phyloP scores from a whole-genome alignment of 805 yeast genomes.

The Lipomyces kockii region DNA sequence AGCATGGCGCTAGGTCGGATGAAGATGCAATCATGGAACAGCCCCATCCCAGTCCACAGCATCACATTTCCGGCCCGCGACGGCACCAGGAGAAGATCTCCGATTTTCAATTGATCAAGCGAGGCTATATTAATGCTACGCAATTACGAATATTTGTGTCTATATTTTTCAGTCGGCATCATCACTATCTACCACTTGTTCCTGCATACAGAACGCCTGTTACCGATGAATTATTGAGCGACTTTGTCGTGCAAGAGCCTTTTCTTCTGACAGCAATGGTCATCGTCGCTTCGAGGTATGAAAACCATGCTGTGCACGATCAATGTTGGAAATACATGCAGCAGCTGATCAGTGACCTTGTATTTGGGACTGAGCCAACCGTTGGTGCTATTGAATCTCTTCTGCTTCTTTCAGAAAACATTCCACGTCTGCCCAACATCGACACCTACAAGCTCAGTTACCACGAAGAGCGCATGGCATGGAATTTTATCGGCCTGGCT shows the following conservation, averaged over 20 bases:
- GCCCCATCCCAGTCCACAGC: neutral
- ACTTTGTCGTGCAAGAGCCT: constrained; percentile 21
- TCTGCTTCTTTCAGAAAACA: constrained; percentile 38
- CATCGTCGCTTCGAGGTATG: constrained; percentile 24
- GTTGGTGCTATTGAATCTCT: constrained; percentile 39
- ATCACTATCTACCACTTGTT: constrained; percentile 27
- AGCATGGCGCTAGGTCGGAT: neutral
- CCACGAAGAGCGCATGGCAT: constrained; percentile 35
- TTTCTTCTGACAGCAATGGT: constrained; percentile 24
- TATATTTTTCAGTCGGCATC: constrained; percentile 36
- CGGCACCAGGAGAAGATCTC: constrained; percentile 22
- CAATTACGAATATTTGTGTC: constrained; percentile 32
- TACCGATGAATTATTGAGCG: constrained; percentile 23
- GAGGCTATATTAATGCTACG: constrained; percentile 26
- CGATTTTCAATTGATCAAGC: constrained; percentile 27
- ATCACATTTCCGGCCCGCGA: neutral
- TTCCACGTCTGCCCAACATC: constrained; percentile 27
- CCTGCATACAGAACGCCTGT: constrained; percentile 13
- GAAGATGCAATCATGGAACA: neutral
- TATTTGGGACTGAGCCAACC: constrained; percentile 33
- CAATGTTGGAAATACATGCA: constrained; percentile 30
- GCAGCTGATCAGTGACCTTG: constrained; percentile 18
- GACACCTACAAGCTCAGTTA: constrained; percentile 17
- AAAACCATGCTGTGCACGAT: constrained; percentile 23
- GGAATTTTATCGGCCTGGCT: constrained; percentile 39